A percentile compares a stretch with the other conserved stretches of the same genome.
Conservation (phyloP, 2,329 filamentous ascomycete species). For the Endothia cerciana region DNA sequence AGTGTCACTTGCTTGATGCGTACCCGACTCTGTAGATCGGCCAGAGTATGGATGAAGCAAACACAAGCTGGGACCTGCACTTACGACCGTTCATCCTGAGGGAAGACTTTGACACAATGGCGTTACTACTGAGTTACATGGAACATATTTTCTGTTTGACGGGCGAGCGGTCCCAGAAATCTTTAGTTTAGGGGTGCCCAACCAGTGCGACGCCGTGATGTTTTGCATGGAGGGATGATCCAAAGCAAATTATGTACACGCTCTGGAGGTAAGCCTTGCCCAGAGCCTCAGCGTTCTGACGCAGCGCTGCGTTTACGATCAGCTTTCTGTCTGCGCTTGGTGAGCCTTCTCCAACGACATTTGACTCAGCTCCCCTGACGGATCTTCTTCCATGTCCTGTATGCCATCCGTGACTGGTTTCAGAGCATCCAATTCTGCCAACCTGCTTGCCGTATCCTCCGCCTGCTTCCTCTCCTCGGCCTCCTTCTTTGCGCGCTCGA, state of each 20-base stretch:
- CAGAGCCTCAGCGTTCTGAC: not conserved
- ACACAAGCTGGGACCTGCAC: too few relatives aligned
- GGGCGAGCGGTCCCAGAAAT: not conserved
- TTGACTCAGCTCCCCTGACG: constrained; percentile 42
- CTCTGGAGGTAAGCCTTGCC: not conserved
- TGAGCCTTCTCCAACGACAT: constrained; percentile 43
- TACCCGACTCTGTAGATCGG: too few relatives aligned
- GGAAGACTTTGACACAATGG: not conserved
- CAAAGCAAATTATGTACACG: not conserved
- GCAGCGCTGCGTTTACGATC: constrained; percentile 19
- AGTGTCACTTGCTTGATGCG: too few relatives aligned
- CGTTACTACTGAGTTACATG: too few relatives aligned
- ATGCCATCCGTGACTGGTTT: constrained; percentile 40
- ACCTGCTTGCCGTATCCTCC: constrained; percentile 39
- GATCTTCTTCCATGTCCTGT: constrained; percentile 40
- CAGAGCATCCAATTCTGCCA: constrained; percentile 53
- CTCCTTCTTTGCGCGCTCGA: constrained; percentile 54
- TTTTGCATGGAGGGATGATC: not conserved
- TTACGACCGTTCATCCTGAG: too few relatives aligned
- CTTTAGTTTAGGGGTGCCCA: not conserved
- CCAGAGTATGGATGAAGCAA: too few relatives aligned
- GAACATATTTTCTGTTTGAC: not conserved
- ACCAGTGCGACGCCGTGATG: not conserved
- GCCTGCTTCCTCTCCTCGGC: constrained; percentile 45
- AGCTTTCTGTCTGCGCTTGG: constrained; percentile 31